These are phyloP conservation scores for Xylaria castorea DNA, from an alignment of 495 filamentous ascomycete species.

Conservation along the genomic window DNA sequence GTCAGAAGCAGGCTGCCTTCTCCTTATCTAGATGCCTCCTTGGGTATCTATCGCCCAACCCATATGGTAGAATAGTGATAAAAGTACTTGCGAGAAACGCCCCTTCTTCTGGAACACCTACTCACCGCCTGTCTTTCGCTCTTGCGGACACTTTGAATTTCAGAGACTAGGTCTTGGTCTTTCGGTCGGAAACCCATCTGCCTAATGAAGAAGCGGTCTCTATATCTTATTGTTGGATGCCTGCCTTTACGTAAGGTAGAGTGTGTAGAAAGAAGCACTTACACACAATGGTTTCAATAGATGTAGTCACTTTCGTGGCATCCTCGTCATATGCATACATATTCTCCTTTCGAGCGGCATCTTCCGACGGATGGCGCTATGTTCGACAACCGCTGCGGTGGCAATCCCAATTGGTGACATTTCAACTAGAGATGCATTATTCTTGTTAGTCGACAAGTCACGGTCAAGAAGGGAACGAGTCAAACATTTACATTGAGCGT, in stretches of 20 bases:
- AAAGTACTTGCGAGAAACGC: background rate
- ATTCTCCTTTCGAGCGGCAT: background rate
- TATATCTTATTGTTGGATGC: background rate
- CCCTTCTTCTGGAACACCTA: background rate
- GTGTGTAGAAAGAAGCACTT: background rate
- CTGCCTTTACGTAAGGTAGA: background rate
- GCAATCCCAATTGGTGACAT: background rate
- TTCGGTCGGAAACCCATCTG: background rate
- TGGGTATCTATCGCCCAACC: background rate
- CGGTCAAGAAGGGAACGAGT: background rate
- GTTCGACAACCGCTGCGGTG: background rate
- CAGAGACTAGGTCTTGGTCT: background rate
- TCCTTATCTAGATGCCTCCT: background rate
- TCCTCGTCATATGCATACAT: background rate
- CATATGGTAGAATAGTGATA: background rate
- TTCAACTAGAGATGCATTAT: background rate
- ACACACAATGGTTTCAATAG: background rate
- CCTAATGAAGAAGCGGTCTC: background rate
- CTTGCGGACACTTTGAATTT: background rate
- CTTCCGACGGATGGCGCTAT: background rate
- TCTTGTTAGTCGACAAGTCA: background rate
- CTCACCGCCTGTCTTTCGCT: conserved; percentile 6
- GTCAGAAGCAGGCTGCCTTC: background rate
- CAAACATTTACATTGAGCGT: background rate
- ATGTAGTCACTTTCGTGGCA: background rate